Conservation (phyloP, 805 yeast genomes). For the Candida vaughaniae region DNA sequence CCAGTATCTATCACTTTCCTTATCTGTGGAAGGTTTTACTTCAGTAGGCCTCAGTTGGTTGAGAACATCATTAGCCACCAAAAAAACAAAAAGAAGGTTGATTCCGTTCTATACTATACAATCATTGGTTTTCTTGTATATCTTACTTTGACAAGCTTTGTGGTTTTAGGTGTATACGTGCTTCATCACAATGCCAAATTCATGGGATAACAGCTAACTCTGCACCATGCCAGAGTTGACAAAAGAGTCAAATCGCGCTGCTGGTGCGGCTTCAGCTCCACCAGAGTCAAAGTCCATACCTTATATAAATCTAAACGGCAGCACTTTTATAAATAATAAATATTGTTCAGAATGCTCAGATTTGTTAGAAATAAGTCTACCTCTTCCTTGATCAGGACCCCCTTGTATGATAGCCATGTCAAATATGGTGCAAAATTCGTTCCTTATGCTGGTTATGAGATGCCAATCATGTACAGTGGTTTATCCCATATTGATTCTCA, state of each 20-base stretch:
- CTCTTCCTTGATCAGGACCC: conserved; percentile 56
- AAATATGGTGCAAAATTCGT: conserved; percentile 86
- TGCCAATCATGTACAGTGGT: conserved; percentile 89
- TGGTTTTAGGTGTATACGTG: conserved; percentile 1
- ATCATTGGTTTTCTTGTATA: conserved; percentile 5
- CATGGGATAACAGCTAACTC: too few relatives aligned
- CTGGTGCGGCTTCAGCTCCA: neutral
- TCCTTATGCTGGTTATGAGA: conserved; percentile 92
- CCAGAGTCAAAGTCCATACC: neutral
- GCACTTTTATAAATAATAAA: neutral
- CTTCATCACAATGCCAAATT: too few relatives aligned
- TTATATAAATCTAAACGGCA: neutral
- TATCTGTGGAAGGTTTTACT: neutral
- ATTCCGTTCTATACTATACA: neutral
- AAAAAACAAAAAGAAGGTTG: neutral
- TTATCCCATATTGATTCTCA: conserved; percentile 92
- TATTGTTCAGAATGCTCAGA: conserved; percentile 10
- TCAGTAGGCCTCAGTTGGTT: conserved; percentile 1
- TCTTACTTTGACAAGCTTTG: neutral
- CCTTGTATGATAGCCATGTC: conserved; percentile 77
- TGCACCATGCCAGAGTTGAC: too few relatives aligned
- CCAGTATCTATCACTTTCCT: neutral
- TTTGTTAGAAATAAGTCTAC: conserved; percentile 25
- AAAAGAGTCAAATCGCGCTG: too few relatives aligned
- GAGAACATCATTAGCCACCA: conserved; percentile 1